Conservation (phyloP, 495 filamentous ascomycete species). For the Symbiotaphrina buchneri region DNA sequence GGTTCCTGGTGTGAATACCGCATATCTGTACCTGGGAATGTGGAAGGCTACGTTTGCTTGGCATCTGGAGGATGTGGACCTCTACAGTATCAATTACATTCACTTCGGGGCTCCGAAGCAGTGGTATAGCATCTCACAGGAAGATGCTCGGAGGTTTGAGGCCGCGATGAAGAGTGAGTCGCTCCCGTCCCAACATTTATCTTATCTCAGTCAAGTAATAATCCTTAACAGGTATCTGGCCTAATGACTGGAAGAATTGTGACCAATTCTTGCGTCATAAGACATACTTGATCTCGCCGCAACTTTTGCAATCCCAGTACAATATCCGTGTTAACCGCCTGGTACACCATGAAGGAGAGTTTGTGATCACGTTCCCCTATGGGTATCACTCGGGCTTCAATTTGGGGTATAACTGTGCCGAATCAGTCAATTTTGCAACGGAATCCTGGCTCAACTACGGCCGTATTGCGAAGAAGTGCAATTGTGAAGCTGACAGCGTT, state of each 20-base stretch:
- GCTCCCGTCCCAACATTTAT: no score
- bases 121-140: constrained; percentile 98
- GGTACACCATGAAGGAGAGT: constrained; percentile 93
- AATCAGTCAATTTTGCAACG: constrained; percentile 95
- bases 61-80: constrained; percentile 96
- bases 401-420: constrained; percentile 94
- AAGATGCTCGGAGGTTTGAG: constrained; percentile 85
- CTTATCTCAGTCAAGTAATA: not conserved
- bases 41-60: constrained; percentile 99
- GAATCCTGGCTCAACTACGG: constrained; percentile 88
- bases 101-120: constrained; percentile 98
- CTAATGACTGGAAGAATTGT: constrained; percentile 88
- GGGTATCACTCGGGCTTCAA: constrained; percentile 98
- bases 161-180: constrained; percentile 69
- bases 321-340: constrained; percentile 89
- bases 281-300: constrained; percentile 90
- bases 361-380: constrained; percentile 96
- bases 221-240: constrained; percentile 41
- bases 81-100: constrained; percentile 99
- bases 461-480: constrained; percentile 90
- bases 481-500: constrained; percentile 89
- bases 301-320: constrained; percentile 61
- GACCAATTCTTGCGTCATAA: constrained; percentile 95
- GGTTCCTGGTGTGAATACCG: constrained; percentile 91
- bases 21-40: constrained; percentile 97